Conservation (phyloP, 768 basidiomycete species). For the Agrocybe pediades region DNA sequence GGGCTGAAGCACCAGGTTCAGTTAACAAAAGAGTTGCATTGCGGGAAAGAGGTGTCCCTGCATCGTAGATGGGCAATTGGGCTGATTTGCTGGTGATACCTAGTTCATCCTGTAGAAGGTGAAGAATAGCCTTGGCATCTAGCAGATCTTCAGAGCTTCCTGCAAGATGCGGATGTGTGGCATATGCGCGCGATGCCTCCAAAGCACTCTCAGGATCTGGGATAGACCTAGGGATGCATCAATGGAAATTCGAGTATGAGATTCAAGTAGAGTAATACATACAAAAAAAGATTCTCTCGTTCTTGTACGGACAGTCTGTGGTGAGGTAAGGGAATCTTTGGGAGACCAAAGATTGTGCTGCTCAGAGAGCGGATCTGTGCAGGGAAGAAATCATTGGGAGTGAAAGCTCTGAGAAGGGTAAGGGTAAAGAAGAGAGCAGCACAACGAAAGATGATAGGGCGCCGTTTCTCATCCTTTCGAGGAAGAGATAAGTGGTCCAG, state of each 20-base stretch:
- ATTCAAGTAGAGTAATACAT: constrained; percentile 1
- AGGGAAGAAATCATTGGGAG: not conserved
- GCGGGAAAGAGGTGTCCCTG: constrained; percentile 69
- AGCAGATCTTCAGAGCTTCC: constrained; percentile 61
- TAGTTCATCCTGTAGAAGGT: constrained; percentile 68
- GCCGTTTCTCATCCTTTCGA: not conserved
- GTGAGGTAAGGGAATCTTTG: constrained; percentile 12
- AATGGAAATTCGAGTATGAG: not conserved
- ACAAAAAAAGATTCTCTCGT: constrained; percentile 36
- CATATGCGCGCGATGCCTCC: constrained; percentile 56
- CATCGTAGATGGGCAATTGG: constrained; percentile 62
- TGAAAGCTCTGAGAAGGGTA: constrained; percentile 3
- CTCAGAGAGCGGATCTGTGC: constrained; percentile 2
- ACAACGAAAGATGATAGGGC: constrained; percentile 1
- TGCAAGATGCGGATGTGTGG: constrained; percentile 73
- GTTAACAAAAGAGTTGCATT: constrained; percentile 64
- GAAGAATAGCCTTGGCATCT: constrained; percentile 68
- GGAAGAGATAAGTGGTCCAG: not conserved
- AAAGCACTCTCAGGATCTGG: constrained; percentile 62
- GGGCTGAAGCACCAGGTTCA: constrained; percentile 36
- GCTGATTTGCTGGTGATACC: constrained; percentile 45
- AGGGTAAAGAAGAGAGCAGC: constrained; percentile 7
- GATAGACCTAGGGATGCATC: constrained; percentile 27
- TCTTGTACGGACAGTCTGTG: constrained; percentile 21
- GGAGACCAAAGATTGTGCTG: not conserved